Evolutionary conservation across 75 land plant genomes (phyloP).

Genomic region (Ceratopteris richardii): DNA sequence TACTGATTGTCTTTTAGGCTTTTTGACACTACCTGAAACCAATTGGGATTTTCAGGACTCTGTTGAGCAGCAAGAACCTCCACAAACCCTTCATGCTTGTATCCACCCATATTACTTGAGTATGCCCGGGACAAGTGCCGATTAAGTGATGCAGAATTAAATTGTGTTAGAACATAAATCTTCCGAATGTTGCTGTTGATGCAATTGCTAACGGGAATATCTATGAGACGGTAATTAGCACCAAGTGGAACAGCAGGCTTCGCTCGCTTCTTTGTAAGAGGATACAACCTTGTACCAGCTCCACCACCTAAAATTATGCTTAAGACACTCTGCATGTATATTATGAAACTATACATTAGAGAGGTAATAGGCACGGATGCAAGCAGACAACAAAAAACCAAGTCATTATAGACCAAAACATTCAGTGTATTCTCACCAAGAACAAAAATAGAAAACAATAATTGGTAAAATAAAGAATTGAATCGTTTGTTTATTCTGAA

Average conservation of each 20-base stretch:
- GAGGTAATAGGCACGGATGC: too few species aligned
- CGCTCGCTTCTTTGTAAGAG: constrained; percentile 96
- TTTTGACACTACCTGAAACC: constrained; percentile 99
- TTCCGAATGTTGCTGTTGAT: constrained; percentile 92
- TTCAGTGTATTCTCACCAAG: too few species aligned
- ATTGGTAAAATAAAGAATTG: too few species aligned
- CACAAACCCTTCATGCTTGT: constrained; percentile 99
- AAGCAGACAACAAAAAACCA: too few species aligned
- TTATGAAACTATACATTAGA: too few species aligned
- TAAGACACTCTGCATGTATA: constrained; percentile 45
- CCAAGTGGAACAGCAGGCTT: constrained; percentile 99
- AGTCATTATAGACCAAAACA: too few species aligned
- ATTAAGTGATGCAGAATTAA: constrained; percentile 96
- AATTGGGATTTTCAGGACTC: constrained; percentile 98
- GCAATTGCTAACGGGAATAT: constrained; percentile 99
- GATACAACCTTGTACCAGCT: constrained; percentile 95
- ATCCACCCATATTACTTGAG: constrained; percentile 97
- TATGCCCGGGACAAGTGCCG: constrained; percentile 96
- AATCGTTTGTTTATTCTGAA: too few species aligned
- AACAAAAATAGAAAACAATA: too few species aligned
- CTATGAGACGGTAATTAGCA: constrained; percentile 97
- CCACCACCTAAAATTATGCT: constrained; percentile 98
- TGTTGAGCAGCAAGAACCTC: constrained; percentile 99
- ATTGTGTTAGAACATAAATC: constrained; percentile 97
- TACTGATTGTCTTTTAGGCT: too few species aligned